Evolutionary conservation across 306 rosid species (phyloP), one percentile per base, ranked within the genome.

Genomic region (Acmispon strigosus): DNA sequence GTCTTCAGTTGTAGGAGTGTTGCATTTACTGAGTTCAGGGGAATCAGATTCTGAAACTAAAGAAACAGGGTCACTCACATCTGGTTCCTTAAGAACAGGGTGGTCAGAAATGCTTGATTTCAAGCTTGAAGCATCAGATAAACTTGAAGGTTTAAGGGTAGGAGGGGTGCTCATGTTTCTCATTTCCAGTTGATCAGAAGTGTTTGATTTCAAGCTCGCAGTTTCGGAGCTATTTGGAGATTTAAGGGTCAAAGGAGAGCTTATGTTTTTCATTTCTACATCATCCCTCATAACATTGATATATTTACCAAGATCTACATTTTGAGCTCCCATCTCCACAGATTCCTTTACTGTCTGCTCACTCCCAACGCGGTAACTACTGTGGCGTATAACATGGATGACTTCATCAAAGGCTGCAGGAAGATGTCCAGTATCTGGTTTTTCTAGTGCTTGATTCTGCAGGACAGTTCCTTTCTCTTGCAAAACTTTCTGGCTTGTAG

Each of bases 361-460:
- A 45, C 87, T 86, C 47, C 91, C 99, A 48, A 95, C 91, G 0
- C 99, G 96, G 70, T 84, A 95, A 86, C 97, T 95, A 77, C 99
- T 95, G 54, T 91, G 99, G 64, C 99, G 88, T 66, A 95, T 91
- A 14, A 95, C 99, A 80, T 95, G 96, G 82, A 95, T 95, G 44
- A 95, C 77, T 32, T 91, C 99, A 54, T 91, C 99, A 84, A 95
- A 91, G 45, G 89, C 97, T 8, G 96, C 81, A 68, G 96, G 88
- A 70, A 95, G 90, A 76, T 87, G 93, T 32, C 86, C 78, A 18
- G 85, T 70, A 42, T 80, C 78, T 27, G 82, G 73, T 73, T 83
- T 89, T 72, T 94, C 97, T 45, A 62, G 56, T 45, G 81, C 52
- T 72, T 75, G 54, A 78, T 66, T 90, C 68, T 77, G 88, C 62